These are phyloP conservation scores for Berberis vulgaris DNA, from an alignment of 164 flowering plant species.

Conservation along the genomic window DNA sequence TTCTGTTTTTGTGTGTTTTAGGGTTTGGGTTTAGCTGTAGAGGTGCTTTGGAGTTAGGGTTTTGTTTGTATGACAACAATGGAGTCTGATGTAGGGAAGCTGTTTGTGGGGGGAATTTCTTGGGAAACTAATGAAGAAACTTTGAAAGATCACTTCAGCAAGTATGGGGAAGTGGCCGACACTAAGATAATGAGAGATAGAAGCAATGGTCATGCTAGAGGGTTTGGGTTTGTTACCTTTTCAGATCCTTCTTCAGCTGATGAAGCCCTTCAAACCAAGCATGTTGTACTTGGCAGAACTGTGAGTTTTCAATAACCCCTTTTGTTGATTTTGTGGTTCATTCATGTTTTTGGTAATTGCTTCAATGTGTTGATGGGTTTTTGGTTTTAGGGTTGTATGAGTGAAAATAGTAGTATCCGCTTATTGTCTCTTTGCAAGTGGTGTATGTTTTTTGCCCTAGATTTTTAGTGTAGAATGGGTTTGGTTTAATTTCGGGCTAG, in stretches of 20 bases:
- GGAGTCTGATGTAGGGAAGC: conserved; percentile 44
- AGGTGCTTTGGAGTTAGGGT: background rate
- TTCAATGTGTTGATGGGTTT: background rate
- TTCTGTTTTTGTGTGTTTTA: too few relatives aligned
- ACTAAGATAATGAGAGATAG: conserved; percentile 37
- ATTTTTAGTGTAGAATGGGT: too few relatives aligned
- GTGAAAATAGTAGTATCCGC: too few relatives aligned
- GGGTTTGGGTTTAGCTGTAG: too few relatives aligned
- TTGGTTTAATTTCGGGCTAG: too few relatives aligned
- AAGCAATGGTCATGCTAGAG: conserved; percentile 33
- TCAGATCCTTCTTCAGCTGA: conserved; percentile 42
- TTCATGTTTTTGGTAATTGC: background rate
- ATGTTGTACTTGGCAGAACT: conserved; percentile 45
- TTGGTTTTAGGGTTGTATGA: conserved; percentile 1
- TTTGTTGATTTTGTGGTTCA: background rate
- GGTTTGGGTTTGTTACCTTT: conserved; percentile 64
- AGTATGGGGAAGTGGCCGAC: conserved; percentile 43
- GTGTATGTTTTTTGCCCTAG: too few relatives aligned
- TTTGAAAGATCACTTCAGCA: conserved; percentile 42
- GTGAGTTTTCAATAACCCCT: conserved; percentile 22
- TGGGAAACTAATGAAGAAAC: conserved; percentile 49
- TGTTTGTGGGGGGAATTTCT: conserved; percentile 65
- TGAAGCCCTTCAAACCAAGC: conserved; percentile 46
- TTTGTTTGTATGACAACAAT: conserved; percentile 4
- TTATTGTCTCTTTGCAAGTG: too few relatives aligned